A percentile compares a stretch with the other conserved stretches of the same genome.
These are phyloP conservation scores for Mycena maculata DNA, from an alignment of 768 basidiomycete genomes.

Conservation along the genomic window DNA sequence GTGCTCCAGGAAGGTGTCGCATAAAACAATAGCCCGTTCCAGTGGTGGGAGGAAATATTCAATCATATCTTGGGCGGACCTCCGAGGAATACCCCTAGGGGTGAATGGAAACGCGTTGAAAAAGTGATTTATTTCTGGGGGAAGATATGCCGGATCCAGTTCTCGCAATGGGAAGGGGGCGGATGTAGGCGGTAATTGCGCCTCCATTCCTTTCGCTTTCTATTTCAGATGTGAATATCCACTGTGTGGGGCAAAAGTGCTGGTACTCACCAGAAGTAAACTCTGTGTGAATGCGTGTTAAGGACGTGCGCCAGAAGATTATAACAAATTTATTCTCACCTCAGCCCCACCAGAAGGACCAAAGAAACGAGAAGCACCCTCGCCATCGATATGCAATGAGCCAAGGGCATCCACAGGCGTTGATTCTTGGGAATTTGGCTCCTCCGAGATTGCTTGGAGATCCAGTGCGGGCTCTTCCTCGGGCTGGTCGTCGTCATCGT, in stretches of 20 bases:
- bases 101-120: slow-evolving; percentile 59
- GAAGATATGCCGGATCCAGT: slow-evolving; percentile 58
- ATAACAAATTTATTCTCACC: slow-evolving; percentile 43
- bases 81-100: slow-evolving; percentile 48
- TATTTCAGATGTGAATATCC: slow-evolving; percentile 14
- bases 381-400: slow-evolving; percentile 57
- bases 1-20: slow-evolving; percentile 60
- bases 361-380: slow-evolving; percentile 56
- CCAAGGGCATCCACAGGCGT: slow-evolving; percentile 52
- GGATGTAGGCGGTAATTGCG: slow-evolving; percentile 22
- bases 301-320: not conserved
- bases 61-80: slow-evolving; percentile 53
- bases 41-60: slow-evolving; percentile 59
- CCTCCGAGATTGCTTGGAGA: slow-evolving; percentile 40
- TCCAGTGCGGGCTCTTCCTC: slow-evolving; percentile 43
- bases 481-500: slow-evolving; percentile 42
- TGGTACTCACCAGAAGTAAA: slow-evolving; percentile 52
- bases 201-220: slow-evolving; percentile 44
- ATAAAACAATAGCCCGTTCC: slow-evolving; percentile 54
- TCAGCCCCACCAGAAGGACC: slow-evolving; percentile 63
- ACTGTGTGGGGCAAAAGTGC: slow-evolving; percentile 5
- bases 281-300: slow-evolving; percentile 48
- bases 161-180: slow-evolving; percentile 45
- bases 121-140: slow-evolving; percentile 56
- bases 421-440: slow-evolving; percentile 35